Base-by-base conservation (phyloP, 1,139 yeast species). In the Yamadazyma pseudoaaseri region DNA sequence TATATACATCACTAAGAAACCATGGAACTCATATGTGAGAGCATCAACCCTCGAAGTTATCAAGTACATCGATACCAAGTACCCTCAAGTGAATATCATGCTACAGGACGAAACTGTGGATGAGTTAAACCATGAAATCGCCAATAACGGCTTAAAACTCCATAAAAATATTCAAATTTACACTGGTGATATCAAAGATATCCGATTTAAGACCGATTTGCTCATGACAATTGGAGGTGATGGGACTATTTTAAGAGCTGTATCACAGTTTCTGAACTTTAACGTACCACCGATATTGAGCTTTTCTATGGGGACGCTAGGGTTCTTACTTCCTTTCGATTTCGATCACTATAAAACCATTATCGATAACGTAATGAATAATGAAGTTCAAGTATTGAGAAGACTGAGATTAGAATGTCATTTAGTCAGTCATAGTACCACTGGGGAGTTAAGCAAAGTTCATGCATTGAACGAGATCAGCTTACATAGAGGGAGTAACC, bases 391-490 rank as follows among this genome's bases (percentile, higher is more conserved):
- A 41, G 94, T 86, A 12, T 54, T 87, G 34, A 86, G 84, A 49
- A 69, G 97, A 43, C 77, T 82, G 37, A 64, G 97, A 42, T 61
- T 90, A 16, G 87, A 81, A 49, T 86, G 96, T 49, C 85, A 79
- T 51, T 77, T 86, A 21, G 73, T 80, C 56, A 68, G 71, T 31
- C 54, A 56, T 46, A 29, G 35, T 10, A 20, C 31, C 9, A 29
- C 36, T 16, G 29, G 29, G 6, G 22, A 38, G 23, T 23, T 30
- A 22, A 29, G 30, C 29, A 42, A 48, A 26, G 46, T 77, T 2
- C 87, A 84, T 59, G 96, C 96, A 2, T 84, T 90, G 92, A 90
- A 90, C 59, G 98, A 90, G 54, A 77, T 90, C 15, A 83, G 84
- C 25, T 63, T 90, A 33, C 97, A 90, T 52, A 68, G 98, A 34